Base-by-base conservation (phyloP, 257 asterid genomes). In the Salvia splendens region DNA sequence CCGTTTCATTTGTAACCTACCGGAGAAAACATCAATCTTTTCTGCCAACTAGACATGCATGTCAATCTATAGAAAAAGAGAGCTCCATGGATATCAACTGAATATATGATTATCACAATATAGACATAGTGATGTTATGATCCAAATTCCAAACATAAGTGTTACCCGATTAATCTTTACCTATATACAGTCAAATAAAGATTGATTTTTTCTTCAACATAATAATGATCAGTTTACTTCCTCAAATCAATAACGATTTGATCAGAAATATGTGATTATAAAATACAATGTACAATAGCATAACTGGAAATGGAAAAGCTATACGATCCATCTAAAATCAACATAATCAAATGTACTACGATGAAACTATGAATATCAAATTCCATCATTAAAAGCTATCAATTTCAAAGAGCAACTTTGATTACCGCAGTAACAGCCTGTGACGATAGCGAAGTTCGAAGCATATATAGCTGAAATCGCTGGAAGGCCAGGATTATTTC, bases 401-500 rank as follows among this genome's bases (percentile, higher is more conserved):
- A 2, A 47, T 12, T 35, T 15, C 5, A 8, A 3, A 28, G 8
- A 36, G 20, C 5, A 16, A 50, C 49, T 42, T 66, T n/a, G n/a
- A n/a, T n/a, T 89, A 92, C 98, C 97, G 83, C 96, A 90, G 58
- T 93, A 93, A 75, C 87, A 85, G 8, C 88, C 96, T 47, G 99
- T 80, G 68, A 93, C 86, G 8, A 93, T 86, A 14, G 96, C 95
- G 45, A 85, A 93, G 84, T 93, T 90, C 45, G 96, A 47, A 4
- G 99, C 99, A 75, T 90, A 93, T 32, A 92, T 75, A 10, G 91
- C 84, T 65, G 88, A 72, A 38, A 88, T 83, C 28, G 77, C 75
- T 40, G 92, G 74, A 63, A 85, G 69, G 45, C 96, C 97, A 32
- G 63, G 84, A 64, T 75, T 74, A 73, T 86, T 93, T 38, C 91